These are phyloP conservation scores for Somion occarium DNA, from an alignment of 1,284 basidiomycete species.

Conservation along the genomic window DNA sequence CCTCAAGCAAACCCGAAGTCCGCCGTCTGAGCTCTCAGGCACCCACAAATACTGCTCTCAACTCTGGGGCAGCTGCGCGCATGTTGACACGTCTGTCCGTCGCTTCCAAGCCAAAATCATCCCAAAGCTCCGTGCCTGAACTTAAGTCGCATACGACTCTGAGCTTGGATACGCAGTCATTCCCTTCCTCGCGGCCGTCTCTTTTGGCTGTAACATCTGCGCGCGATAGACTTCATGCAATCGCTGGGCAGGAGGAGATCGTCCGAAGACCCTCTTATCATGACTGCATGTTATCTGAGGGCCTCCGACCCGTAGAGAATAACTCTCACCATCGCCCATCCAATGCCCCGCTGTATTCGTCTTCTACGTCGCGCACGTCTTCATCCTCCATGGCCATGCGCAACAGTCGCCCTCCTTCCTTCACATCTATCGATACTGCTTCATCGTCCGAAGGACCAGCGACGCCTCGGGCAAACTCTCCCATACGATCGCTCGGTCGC, in stretches of 20 bases:
- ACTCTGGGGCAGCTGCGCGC: no score
- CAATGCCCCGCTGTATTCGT: background rate
- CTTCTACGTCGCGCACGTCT: background rate
- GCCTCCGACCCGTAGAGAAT: background rate
- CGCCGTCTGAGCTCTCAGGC: no score
- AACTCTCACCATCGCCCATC: background rate
- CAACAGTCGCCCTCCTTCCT: constrained; percentile 21
- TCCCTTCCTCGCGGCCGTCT: background rate
- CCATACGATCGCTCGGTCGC: constrained; percentile 7
- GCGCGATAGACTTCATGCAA: background rate
- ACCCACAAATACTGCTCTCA: no score
- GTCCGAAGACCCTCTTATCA: background rate
- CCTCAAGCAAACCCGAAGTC: no score
- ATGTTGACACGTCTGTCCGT: background rate
- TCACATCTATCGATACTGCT: constrained; percentile 25
- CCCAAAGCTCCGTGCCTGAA: background rate
- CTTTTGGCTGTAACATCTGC: background rate
- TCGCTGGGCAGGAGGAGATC: background rate
- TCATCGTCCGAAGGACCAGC: constrained; percentile 23
- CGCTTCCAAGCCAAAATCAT: background rate
- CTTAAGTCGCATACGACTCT: background rate
- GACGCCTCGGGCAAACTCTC: constrained; percentile 20
- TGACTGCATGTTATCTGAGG: no score
- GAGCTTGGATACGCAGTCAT: background rate
- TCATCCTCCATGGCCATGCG: background rate